Percentiles rank a stretch among this genome's conserved stretches.
Conservation (phyloP, 768 basidiomycete species). For the Tulasnella sp. region DNA sequence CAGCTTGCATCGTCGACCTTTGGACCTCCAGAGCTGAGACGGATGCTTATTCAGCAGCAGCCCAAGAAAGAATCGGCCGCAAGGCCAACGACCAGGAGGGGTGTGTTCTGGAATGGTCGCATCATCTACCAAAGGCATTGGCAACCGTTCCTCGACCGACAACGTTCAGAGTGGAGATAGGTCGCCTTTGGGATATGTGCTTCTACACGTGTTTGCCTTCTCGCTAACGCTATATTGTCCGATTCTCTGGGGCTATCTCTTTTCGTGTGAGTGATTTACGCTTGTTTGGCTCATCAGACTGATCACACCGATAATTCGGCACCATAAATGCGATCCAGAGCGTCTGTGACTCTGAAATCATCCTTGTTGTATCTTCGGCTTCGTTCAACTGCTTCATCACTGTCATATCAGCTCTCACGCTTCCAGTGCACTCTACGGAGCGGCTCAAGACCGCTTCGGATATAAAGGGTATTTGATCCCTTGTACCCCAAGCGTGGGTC, state of each 20-base stretch:
- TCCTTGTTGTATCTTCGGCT: neutral
- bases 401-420: neutral
- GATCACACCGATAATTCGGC: neutral
- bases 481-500: neutral
- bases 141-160: neutral
- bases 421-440: neutral
- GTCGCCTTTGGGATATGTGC: neutral
- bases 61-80: neutral
- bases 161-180: neutral
- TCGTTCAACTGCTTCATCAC: neutral
- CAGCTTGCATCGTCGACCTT: neutral
- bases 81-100: neutral
- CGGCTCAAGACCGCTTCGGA: neutral
- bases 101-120: neutral
- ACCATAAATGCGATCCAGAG: neutral
- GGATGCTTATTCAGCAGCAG: neutral
- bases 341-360: neutral
- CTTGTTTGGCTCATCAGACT: neutral
- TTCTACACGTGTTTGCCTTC: no score
- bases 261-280: neutral
- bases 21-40: neutral
- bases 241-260: neutral
- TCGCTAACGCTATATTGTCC: neutral
- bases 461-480: neutral
- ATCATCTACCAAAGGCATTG: neutral